Evolutionary conservation across 306 rosid species (phyloP).

Genomic region (Sesbania bispinosa): DNA sequence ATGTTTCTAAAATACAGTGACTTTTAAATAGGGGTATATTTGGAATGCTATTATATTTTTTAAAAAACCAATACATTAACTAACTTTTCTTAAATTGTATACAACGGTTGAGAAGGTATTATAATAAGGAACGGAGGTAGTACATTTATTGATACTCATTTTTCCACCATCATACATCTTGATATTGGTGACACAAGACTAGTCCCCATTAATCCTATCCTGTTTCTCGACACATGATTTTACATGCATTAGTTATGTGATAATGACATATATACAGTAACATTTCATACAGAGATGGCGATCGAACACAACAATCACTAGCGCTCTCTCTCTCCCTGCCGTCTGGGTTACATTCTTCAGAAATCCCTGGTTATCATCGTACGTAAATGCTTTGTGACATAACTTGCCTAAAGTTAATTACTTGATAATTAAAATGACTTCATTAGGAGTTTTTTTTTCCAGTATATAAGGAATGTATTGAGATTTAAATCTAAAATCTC

Average conservation of each 20-base stretch:
- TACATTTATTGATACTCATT: conserved; percentile 11
- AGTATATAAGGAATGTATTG: no score
- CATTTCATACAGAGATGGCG: background rate
- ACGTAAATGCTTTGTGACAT: background rate
- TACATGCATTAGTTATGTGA: background rate
- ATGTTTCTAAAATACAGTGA: no score
- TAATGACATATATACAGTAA: background rate
- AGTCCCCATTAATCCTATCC: background rate
- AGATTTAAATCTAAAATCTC: no score
- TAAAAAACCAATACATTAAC: no score
- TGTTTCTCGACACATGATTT: background rate
- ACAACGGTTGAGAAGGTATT: no score
- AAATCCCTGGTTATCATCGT: background rate
- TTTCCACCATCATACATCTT: background rate
- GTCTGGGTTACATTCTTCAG: no score
- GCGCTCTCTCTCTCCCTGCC: background rate
- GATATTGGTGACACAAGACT: background rate
- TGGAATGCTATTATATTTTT: no score
- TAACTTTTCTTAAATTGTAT: no score
- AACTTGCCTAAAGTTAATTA: background rate
- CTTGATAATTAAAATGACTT: background rate
- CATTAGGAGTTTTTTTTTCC: no score
- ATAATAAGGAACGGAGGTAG: background rate
- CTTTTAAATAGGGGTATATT: no score
- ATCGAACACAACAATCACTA: background rate